These are phyloP conservation scores for Lizonia empirigonia DNA, from an alignment of 2,329 filamentous ascomycete genomes.

Conservation along the genomic window DNA sequence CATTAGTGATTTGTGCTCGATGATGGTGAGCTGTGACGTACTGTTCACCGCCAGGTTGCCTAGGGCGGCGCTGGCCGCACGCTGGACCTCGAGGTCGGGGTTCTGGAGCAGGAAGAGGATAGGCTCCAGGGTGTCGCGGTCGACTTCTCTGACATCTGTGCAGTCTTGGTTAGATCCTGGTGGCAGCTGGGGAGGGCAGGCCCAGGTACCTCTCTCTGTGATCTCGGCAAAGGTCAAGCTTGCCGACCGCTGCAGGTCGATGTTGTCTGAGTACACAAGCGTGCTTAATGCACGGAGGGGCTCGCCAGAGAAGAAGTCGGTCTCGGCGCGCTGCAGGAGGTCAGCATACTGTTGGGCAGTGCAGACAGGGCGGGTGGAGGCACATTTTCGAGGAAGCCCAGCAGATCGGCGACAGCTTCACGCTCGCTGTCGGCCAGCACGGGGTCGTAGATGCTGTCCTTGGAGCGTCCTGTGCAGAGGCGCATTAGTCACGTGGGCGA, in stretches of 20 bases:
- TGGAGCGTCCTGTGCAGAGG: slow-evolving; percentile 48
- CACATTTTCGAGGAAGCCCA: slow-evolving; percentile 97
- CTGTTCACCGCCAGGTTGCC: slow-evolving; percentile 97
- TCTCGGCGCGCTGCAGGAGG: slow-evolving; percentile 78
- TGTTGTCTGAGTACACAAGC: slow-evolving; percentile 97
- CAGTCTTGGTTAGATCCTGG: slow-evolving; percentile 22
- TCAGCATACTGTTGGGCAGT: slow-evolving; percentile 38
- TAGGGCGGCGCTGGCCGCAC: slow-evolving; percentile 92
- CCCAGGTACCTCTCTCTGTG: slow-evolving; percentile 82
- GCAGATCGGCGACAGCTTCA: slow-evolving; percentile 92
- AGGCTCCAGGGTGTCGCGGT: slow-evolving; percentile 90
- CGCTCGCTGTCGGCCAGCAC: slow-evolving; percentile 94
- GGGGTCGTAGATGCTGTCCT: slow-evolving; percentile 55
- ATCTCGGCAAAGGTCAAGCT: slow-evolving; percentile 99
- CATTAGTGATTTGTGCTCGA: slow-evolving; percentile 49
- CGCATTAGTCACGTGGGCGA: slow-evolving; percentile 27
- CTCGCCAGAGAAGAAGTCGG: slow-evolving; percentile 97
- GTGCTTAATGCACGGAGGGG: slow-evolving; percentile 92
- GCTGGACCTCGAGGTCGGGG: slow-evolving; percentile 94
- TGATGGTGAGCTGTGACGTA: slow-evolving; percentile 51
- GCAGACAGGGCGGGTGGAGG: slow-evolving; percentile 13
- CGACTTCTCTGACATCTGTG: slow-evolving; percentile 96
- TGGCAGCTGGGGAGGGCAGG: slow-evolving; percentile 3
- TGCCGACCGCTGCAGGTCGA: slow-evolving; percentile 94
- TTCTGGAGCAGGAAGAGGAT: slow-evolving; percentile 95